phyloP scores from a whole-genome alignment of 78 protist genomes.

The Dictyostelium intermedium region DNA sequence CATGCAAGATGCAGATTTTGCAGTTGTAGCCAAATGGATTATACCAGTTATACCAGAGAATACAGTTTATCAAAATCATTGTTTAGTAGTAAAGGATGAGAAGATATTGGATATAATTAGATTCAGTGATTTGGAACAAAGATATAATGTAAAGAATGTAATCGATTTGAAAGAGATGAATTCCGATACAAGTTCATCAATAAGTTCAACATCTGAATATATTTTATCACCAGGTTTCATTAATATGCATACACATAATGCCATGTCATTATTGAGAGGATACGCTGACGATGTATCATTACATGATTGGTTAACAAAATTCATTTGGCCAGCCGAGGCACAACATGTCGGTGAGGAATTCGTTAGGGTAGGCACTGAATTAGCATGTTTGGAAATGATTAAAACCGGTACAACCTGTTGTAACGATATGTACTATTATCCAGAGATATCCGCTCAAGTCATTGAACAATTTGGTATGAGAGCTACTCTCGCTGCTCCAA shows the following conservation, averaged over 20 bases:
- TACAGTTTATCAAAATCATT: slow-evolving; percentile 52
- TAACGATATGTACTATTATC: slow-evolving; percentile 86
- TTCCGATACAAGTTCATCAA: background rate
- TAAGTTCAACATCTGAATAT: slow-evolving; percentile 10
- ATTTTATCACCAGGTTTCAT: slow-evolving; percentile 79
- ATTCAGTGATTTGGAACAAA: background rate
- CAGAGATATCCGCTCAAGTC: slow-evolving; percentile 73
- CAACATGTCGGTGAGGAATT: slow-evolving; percentile 50
- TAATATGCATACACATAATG: slow-evolving; percentile 81
- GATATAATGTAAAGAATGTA: slow-evolving; percentile 33
- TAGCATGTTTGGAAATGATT: slow-evolving; percentile 86
- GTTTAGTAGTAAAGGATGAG: slow-evolving; percentile 39
- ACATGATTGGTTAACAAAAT: slow-evolving; percentile 56
- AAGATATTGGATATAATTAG: slow-evolving; percentile 52
- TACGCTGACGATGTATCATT: slow-evolving; percentile 75
- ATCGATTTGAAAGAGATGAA: slow-evolving; percentile 13
- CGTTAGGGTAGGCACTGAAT: slow-evolving; percentile 66
- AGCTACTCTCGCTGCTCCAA: slow-evolving; percentile 61
- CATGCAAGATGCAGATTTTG: slow-evolving; percentile 38
- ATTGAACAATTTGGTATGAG: slow-evolving; percentile 55
- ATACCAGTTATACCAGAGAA: slow-evolving; percentile 68
- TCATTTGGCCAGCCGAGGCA: slow-evolving; percentile 88
- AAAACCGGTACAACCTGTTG: slow-evolving; percentile 83
- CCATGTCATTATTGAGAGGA: slow-evolving; percentile 78
- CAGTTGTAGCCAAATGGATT: slow-evolving; percentile 74